Evolutionary conservation across 371 early-diverging fungal species (phyloP), one percentile per base, ranked within the genome.

Genomic region (Ordospora pajunii): DNA sequence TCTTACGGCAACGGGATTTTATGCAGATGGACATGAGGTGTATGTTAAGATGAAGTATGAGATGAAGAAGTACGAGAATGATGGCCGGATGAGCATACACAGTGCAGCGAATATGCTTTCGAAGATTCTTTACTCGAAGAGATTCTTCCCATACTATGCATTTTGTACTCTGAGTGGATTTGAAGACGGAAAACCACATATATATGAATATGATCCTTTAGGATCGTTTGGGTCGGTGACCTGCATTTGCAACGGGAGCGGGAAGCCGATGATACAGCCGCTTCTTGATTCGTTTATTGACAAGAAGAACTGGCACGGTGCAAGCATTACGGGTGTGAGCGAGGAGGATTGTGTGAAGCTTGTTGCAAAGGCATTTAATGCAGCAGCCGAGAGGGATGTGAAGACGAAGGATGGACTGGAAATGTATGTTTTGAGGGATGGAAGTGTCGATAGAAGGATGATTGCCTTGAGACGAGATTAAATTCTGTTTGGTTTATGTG

Each of bases 301-400:
- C 32, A 74, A 78, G 42, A 78, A 81, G 65, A 85, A 85, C 63
- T 83, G 83, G 80, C 2, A 71, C 11, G 46, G 75, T 71, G 77
- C 68, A 22, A 71, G 70, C 48, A 78, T 67, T 32, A 51, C 50
- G 27, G 37, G 17, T 14, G 46, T 43, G 21, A 32, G 54, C 44
- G 75, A 89, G 32, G 91, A 91, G 9, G 83, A 88, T 66, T 93
- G 89, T 9, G 71, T 90, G 27, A 85, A 88, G 52, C 86, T 97
- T 66, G 91, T 91, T 62, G 92, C 91, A 82, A 97, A 95, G 79
- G 92, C 96, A 17, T 99, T 97, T 85, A 91, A 92, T 14, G 89
- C 92, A 25, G 97, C 96, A 37, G 90, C 97, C 5, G 99, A 99
- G 86, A 91, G 96, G 78, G 97, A 99, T 86, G 97, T 97, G 73